Base-by-base conservation (phyloP, 2,329 filamentous ascomycete genomes). In the Akanthomyces dipterigenus region DNA sequence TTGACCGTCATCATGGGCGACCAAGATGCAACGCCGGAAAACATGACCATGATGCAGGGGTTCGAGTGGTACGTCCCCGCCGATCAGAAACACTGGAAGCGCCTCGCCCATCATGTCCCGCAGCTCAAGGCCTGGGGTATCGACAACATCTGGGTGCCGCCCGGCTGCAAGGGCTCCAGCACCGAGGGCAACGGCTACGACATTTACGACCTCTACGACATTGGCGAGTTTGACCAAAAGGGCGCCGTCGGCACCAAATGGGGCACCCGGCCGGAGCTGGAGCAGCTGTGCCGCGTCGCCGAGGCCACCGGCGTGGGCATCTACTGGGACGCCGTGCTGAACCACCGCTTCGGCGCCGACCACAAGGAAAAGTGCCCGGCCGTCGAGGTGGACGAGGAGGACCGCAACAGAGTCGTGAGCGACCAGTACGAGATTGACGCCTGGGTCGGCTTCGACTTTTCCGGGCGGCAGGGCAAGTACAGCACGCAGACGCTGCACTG, bases 201-300 rank as follows among this genome's bases (percentile, higher is more conserved):
- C 9, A 61, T 61, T 9, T 61, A 61, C 34, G 58, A 61, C 67
- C 73, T 91, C 8, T 14, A 87, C 68, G 86, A 89, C 64, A 72
- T 89, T 2, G 88, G 88, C 48, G 88, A 91, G 67, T 91, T 91
- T 68, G 84, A 90, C 61, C 88, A 90, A 68, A 90, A 91, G 68
- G 86, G 85, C 43, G 73, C 78, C 1, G 75, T 76, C 2, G 76
- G 77, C 5, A 90, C 88, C 1, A 90, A 90, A 78, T 91, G 87
- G 87, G 88, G 88, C 3, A 77, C 78, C 3, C 85, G 84, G 66
- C 80, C 84, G 45, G 86, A 90, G 63, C 76, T 91, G 6, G 63
- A 82, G 4, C 75, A 22, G n/a, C 58, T 61, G 2, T 61, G 58
- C 58, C 48, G 49, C 3, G 24, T 28, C 16, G 58, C 58, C 3